phyloP scores from a whole-genome alignment of 306 rosid species.

The Acacia crassicarpa region DNA sequence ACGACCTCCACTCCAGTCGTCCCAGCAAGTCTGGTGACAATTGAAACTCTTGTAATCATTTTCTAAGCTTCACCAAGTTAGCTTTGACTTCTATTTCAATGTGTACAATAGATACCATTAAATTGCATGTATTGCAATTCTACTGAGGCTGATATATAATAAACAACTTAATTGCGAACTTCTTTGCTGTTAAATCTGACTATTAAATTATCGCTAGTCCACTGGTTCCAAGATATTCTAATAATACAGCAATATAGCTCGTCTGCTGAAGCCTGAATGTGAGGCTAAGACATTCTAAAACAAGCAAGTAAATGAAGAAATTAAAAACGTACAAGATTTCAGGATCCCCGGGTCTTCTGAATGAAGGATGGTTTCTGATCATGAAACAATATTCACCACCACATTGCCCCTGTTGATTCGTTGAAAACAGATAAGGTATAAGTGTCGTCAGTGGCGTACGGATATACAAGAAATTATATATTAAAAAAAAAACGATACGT shows the following conservation, averaged over 20 bases:
- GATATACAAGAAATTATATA: not conserved
- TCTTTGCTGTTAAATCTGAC: not conserved
- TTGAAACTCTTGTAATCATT: slow-evolving; percentile 20
- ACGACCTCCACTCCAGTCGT: slow-evolving; percentile 79
- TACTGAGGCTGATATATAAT: too few species aligned
- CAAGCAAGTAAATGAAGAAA: not conserved
- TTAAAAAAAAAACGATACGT: not conserved
- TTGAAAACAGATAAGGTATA: not conserved
- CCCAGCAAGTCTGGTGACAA: slow-evolving; percentile 56
- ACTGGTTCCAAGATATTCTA: not conserved
- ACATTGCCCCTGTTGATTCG: slow-evolving; percentile 52
- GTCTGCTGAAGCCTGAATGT: not conserved
- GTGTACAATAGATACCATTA: not conserved
- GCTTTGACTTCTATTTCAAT: not conserved
- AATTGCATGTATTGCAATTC: not conserved
- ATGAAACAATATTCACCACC: slow-evolving; percentile 68
- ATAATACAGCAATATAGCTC: not conserved
- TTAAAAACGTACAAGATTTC: slow-evolving; percentile 58
- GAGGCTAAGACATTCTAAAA: not conserved
- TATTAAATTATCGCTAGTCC: not conserved
- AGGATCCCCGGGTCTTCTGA: slow-evolving; percentile 42
- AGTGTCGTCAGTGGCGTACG: not conserved
- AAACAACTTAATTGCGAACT: not conserved
- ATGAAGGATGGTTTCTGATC: slow-evolving; percentile 65
- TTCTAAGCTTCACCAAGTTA: not conserved